These are phyloP conservation scores for Leucaena leucocephala DNA, from an alignment of 306 rosid genomes.

Conservation along the genomic window DNA sequence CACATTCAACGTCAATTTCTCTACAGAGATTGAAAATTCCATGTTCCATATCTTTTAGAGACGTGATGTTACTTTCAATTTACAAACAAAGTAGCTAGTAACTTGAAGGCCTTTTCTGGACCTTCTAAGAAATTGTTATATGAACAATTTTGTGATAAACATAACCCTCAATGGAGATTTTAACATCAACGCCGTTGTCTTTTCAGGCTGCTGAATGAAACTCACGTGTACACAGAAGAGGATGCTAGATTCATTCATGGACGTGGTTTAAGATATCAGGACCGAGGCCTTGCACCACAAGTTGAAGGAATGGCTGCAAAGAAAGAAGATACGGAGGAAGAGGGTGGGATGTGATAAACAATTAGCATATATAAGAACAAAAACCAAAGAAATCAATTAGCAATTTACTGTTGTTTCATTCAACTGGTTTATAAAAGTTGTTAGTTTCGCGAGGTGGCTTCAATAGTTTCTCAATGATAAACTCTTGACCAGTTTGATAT, in stretches of 20 bases:
- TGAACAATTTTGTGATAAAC: not conserved
- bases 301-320: slow-evolving; percentile 51
- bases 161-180: not conserved
- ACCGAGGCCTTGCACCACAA: slow-evolving; percentile 36
- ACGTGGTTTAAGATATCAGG: slow-evolving; percentile 66
- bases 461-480: slow-evolving; percentile 33
- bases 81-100: too few relatives aligned
- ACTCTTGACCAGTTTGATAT: slow-evolving; percentile 1
- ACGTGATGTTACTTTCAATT: too few relatives aligned
- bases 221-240: slow-evolving; percentile 86
- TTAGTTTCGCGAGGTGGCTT: slow-evolving; percentile 40
- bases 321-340: slow-evolving; percentile 23
- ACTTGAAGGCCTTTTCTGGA: too few relatives aligned
- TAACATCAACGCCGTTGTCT: not conserved
- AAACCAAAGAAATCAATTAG: slow-evolving; percentile 14
- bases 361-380: too few relatives aligned
- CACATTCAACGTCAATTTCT: not conserved
- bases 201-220: slow-evolving; percentile 76
- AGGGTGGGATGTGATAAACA: too few relatives aligned
- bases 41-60: too few relatives aligned
- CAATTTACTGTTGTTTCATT: slow-evolving; percentile 38
- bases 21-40: too few relatives aligned
- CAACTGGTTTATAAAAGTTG: slow-evolving; percentile 29
- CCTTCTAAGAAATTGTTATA: not conserved
- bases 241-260: slow-evolving; percentile 89